Percentiles rank a stretch among this genome's conserved stretches.
phyloP scores from a whole-genome alignment of 2,329 filamentous ascomycete genomes.

The Plenodomus biglobosus region DNA sequence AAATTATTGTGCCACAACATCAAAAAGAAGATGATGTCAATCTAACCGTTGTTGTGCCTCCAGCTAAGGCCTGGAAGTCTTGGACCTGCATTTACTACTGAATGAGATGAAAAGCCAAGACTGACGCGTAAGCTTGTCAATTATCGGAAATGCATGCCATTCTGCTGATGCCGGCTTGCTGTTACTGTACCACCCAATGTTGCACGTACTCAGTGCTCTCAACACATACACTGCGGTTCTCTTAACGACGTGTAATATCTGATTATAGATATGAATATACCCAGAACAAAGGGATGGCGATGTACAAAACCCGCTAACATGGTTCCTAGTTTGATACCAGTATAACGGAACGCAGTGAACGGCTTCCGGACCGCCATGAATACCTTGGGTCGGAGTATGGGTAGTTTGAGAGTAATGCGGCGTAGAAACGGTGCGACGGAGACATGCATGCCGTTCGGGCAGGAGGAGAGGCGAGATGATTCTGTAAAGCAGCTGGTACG shows the following conservation, averaged over 20 bases:
- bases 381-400: constrained; percentile 6
- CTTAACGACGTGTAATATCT: background rate
- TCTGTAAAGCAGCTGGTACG: background rate
- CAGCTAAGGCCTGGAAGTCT: background rate
- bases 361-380: background rate
- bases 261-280: background rate
- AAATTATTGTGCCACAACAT: constrained; percentile 14
- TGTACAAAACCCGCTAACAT: background rate
- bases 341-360: background rate
- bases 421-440: constrained; percentile 18
- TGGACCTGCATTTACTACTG: constrained; percentile 3
- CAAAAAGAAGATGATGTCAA: constrained; percentile 7
- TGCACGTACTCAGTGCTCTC: constrained; percentile 7
- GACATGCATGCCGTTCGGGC: constrained; percentile 18
- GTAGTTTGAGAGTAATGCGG: constrained; percentile 16
- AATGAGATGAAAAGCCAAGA: constrained; percentile 5
- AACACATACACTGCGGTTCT: background rate
- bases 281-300: background rate
- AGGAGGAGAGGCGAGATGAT: constrained; percentile 26
- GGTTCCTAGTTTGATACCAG: background rate
- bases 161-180: constrained; percentile 14
- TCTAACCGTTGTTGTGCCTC: constrained; percentile 3
- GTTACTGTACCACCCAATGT: constrained; percentile 14
- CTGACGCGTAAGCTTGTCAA: constrained; percentile 35
- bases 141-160: constrained; percentile 21